Conservation (phyloP, 306 rosid species). For the Castanea mollissima region DNA sequence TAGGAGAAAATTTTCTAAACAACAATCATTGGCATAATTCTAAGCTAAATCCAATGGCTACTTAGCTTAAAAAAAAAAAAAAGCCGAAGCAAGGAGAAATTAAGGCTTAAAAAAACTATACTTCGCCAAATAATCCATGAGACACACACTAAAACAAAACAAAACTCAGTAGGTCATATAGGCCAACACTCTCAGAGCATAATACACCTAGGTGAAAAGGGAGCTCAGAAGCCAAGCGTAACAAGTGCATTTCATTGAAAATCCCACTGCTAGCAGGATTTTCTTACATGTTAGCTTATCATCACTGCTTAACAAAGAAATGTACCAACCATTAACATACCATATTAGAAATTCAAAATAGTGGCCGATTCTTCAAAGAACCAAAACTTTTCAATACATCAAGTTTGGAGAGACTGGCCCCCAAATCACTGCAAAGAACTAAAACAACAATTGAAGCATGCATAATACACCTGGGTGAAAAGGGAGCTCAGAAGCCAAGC, state of each 20-base stretch:
- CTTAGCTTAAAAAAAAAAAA: no score
- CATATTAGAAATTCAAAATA: not conserved
- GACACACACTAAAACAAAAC: no score
- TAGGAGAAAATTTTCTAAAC: no score
- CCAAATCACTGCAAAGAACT: no score
- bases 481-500: slow-evolving; percentile 67
- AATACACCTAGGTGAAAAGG: not conserved
- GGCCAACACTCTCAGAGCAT: not conserved
- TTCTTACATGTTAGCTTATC: slow-evolving; percentile 49
- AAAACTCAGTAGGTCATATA: not conserved
- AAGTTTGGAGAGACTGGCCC: not conserved
- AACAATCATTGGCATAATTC: no score
- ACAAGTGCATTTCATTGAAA: slow-evolving; percentile 47
- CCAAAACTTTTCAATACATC: not conserved
- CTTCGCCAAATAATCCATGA: no score
- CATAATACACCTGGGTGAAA: not conserved
- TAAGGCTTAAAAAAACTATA: no score
- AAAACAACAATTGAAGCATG: no score
- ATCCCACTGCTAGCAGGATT: slow-evolving; percentile 10
- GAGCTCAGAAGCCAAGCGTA: slow-evolving; percentile 70
- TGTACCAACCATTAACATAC: not conserved
- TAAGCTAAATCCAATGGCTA: no score
- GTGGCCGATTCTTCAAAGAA: not conserved
- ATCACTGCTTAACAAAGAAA: slow-evolving; percentile 34
- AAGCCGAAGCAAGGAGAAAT: no score